Evolutionary conservation across 2,329 filamentous ascomycete genomes (phyloP), one percentile per base, ranked within the genome.

Genomic region (Aspergillus pseudoviridinutans): DNA sequence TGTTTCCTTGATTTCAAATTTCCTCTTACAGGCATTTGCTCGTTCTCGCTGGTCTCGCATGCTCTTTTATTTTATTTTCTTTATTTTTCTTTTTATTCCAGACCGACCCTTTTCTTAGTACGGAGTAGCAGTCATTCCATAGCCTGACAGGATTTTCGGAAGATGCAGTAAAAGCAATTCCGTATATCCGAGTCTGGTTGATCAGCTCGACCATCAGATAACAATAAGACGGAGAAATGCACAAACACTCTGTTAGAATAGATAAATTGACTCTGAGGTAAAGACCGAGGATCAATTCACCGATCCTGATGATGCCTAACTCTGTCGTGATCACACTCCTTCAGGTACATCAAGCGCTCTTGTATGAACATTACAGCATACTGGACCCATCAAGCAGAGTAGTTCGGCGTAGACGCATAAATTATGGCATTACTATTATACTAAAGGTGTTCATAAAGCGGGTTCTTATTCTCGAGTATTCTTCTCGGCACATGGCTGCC

Each of bases 1-100:
- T 10, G 9, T 22, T 38, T 49, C 22, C 49, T 47, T 29, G 53
- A 32, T 49, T 54, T 58, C 44, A 55, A 58, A 61, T 58, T 62
- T 57, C 55, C 50, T 58, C 53, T 53, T 60, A 17, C 42, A 54
- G 54, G n/a, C 28, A 29, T 51, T 55, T 38, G 32, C 14, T 47
- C 28, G 25, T n/a, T 38, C 44, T 46, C 12, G 5, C 29, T 32
- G 29, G 4, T 12, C 29, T 14, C 4, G 3, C 28, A 29, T 29
- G 10, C 52, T 9, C 29, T 51, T 10, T 20, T 27, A 32, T 24
- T 32, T 42, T 42, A 28, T 41, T 44, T 27, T 49, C n/a, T 32
- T 51, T 17, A 29, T 7, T n/a, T 35, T 17, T 20, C 27, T 32
- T 42, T 32, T 51, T 10, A 22, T 7, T 12, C 35, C n/a, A n/a